Evolutionary conservation across 805 yeast species (phyloP).

Genomic region (Scheffersomyces ergatensis): DNA sequence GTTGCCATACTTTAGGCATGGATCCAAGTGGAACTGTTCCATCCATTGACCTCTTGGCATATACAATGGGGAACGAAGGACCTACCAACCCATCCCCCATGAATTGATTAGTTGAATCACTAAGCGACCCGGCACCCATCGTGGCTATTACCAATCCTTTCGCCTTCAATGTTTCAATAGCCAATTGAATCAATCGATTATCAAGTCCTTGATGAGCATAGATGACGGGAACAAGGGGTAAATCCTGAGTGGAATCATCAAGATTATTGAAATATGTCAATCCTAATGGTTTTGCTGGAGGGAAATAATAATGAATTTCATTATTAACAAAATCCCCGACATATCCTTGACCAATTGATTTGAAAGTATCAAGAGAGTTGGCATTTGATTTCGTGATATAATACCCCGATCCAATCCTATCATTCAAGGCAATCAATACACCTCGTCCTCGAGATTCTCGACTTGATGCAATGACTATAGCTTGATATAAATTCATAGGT

Average conservation of each 20-base stretch:
- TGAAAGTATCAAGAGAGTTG: conserved; percentile 67
- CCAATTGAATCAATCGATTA: conserved; percentile 44
- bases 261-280: conserved; percentile 32
- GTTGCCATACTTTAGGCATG: conserved; percentile 27
- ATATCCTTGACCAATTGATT: conserved; percentile 66
- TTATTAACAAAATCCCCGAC: conserved; percentile 68
- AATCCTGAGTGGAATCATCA: conserved; percentile 17
- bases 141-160: conserved; percentile 65
- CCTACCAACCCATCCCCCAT: conserved; percentile 35
- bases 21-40: conserved; percentile 64
- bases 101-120: conserved; percentile 47
- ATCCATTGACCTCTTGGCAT: conserved; percentile 66
- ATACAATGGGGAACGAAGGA: conserved; percentile 51
- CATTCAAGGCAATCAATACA: conserved; percentile 62
- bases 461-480: conserved; percentile 60
- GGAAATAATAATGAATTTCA: conserved; percentile 62
- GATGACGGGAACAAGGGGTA: conserved; percentile 52
- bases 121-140: conserved; percentile 69
- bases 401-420: conserved; percentile 66
- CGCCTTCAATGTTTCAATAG: conserved; percentile 42
- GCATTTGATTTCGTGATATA: conserved; percentile 71
- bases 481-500: conserved; percentile 69
- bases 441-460: conserved; percentile 54
- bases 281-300: conserved; percentile 59
- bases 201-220: conserved; percentile 64